Evolutionary conservation across 441 rosid species (phyloP), one percentile per base, ranked within the genome.

Genomic region (Euphorbia schlechtendalii): DNA sequence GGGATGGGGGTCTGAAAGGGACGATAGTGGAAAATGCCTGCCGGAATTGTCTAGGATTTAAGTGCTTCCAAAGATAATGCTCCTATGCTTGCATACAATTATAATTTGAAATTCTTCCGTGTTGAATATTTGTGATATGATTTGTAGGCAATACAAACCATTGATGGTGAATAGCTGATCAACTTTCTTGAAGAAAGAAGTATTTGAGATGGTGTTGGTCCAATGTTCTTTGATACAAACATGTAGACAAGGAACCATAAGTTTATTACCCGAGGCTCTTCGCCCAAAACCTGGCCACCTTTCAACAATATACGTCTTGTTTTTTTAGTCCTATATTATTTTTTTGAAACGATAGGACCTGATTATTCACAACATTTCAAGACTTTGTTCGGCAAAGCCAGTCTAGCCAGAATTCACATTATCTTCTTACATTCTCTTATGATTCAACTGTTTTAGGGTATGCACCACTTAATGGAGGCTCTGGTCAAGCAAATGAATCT

Each of bases 201-300:
- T 97, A 83, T n/a, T 68, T 83, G 98, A 71, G 99, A 95, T 66
- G 84, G 87, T 71, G 83, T 82, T 56, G 78, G 92, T 46, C 77
- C 90, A 27, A 67, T 93, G 59, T 82, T 77, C 72, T 90, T 83
- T 73, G 99, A 95, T 76, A 82, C 92, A 62, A 85, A 71, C 76
- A 84, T 88, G 68, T 82, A 83, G 67, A 68, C 84, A 14, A 73
- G 84, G 90, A 72, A 86, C 97, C 51, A 75, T 83, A 73, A 90
- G 86, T 80, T 76, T 82, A 59, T 78, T 92, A 32, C 96, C 99
- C 1, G 99, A 95, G 76, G 85, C 99, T 27, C 92, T 95, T 52
- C 92, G 98, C 32, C 96, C 98, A n/a, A 92, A 88, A 71, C 95
- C 99, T 18, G 98, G 98, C 56, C 96, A 95, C 63, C 77, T 95